Evolutionary conservation across 805 yeast genomes (phyloP), one percentile per base, ranked within the genome.

Genomic region (Candida jianshihensis): DNA sequence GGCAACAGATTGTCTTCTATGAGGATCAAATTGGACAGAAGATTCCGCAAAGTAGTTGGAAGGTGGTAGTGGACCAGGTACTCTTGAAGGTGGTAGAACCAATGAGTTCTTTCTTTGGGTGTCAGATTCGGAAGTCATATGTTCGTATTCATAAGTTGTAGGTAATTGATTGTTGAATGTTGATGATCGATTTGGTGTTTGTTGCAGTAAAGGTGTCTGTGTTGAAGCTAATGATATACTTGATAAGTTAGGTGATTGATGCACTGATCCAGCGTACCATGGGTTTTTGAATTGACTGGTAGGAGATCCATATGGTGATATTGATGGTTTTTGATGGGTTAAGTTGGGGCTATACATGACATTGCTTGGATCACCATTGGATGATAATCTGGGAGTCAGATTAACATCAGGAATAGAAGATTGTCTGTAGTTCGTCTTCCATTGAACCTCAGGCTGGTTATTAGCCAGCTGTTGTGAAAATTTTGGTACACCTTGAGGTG

Each of bases 91-190:
- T 3, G 71, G 72, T 14, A 60, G 44, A 9, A 67, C 49, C 28
- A 62, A 32, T 25, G 54, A 47, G 33, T 46, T 44, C 38, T 49
- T 44, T 14, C 16, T 26, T 8, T 8, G 10, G n/a, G 16, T 12
- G n/a, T 51, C 35, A 10, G 51, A 34, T 1, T 40, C 15, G 12
- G 47, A 38, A 13, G 32, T 27, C 42, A 42, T 41, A 26, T 48
- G 49, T 13, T 60, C 66, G 39, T 63, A 51, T 47, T 72, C 78
- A 49, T 71, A 72, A 2, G 76, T 72, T 2, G 71, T 65, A 19
- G 75, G 73, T 12, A 72, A 51, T 40, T 69, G 74, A 8, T 44
- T 39, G 33, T 44, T 50, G 36, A 47, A 49, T 4, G 42, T 32
- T 2, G 44, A 28, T n/a, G 21, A 4, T 26, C 56, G 40, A 9